phyloP scores from a whole-genome alignment of 2,329 filamentous ascomycete species.

The Ciborinia camelliae region DNA sequence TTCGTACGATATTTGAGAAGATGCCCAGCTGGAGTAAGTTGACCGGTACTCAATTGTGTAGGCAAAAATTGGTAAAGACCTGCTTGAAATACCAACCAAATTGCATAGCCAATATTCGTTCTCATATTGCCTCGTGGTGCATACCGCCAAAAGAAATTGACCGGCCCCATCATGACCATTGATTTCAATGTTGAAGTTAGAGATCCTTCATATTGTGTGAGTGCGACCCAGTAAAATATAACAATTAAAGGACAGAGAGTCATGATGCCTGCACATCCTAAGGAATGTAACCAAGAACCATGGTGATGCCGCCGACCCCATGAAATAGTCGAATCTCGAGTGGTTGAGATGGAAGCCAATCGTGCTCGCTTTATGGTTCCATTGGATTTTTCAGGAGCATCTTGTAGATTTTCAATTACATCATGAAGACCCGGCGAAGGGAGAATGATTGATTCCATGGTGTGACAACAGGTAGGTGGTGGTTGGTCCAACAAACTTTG shows the following conservation, averaged over 20 bases:
- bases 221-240: constrained; percentile 30
- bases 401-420: constrained; percentile 15
- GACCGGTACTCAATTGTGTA: constrained; percentile 38
- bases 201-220: constrained; percentile 28
- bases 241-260: constrained; percentile 27
- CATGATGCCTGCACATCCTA: constrained; percentile 30
- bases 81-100: constrained; percentile 40
- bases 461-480: too few relatives aligned
- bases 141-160: constrained; percentile 24
- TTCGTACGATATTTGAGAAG: constrained; percentile 45
- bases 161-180: constrained; percentile 19
- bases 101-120: constrained; percentile 31
- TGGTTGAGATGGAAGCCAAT: constrained; percentile 22
- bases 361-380: neutral
- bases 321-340: constrained; percentile 24
- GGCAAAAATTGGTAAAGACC: constrained; percentile 39
- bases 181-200: constrained; percentile 22
- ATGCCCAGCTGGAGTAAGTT: constrained; percentile 44
- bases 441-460: constrained; percentile 24
- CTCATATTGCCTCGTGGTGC: constrained; percentile 22
- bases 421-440: constrained; percentile 19
- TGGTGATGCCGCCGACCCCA: constrained; percentile 32
- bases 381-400: constrained; percentile 9
- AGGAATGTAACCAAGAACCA: constrained; percentile 31
- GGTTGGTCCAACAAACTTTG: neutral